These are phyloP conservation scores for Capsicum rhomboideum DNA, from an alignment of 257 asterid genomes.

Conservation along the genomic window DNA sequence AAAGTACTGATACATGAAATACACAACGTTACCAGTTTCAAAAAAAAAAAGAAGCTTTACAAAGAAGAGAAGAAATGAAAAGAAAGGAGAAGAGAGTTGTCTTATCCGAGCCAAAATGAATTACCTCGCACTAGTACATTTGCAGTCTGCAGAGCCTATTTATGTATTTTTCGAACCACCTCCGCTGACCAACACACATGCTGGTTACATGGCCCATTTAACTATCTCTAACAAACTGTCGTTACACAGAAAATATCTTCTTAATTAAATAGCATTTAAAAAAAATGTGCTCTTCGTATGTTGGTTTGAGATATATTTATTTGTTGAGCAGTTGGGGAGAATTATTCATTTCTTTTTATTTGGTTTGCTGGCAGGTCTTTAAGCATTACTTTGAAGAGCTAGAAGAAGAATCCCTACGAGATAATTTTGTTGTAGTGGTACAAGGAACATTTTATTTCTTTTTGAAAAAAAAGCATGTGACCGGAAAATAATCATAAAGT, in stretches of 20 bases:
- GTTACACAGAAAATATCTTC: not conserved
- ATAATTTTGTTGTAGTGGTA: conserved; percentile 99
- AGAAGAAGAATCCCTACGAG: conserved; percentile 97
- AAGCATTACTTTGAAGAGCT: conserved; percentile 96
- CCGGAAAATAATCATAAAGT: not conserved
- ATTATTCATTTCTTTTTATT: not conserved
- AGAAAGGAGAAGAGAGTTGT: not conserved
- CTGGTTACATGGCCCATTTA: not conserved
- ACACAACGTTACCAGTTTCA: no score
- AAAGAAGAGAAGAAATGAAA: not conserved
- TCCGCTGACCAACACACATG: not conserved
- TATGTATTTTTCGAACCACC: not conserved
- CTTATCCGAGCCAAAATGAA: not conserved
- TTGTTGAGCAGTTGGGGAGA: not conserved
- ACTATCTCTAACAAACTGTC: not conserved
- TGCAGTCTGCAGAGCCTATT: not conserved
- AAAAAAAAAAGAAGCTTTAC: not conserved
- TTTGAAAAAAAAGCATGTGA: not conserved
- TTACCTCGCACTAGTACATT: not conserved
- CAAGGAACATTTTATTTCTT: conserved; percentile 7
- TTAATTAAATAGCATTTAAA: not conserved
- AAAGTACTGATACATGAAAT: no score
- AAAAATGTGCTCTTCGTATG: not conserved
- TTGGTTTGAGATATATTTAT: not conserved
- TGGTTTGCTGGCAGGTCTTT: conserved; percentile 57